These are phyloP conservation scores for Herpetomonas muscarum DNA, from an alignment of 208 protist species.

Conservation along the genomic window DNA sequence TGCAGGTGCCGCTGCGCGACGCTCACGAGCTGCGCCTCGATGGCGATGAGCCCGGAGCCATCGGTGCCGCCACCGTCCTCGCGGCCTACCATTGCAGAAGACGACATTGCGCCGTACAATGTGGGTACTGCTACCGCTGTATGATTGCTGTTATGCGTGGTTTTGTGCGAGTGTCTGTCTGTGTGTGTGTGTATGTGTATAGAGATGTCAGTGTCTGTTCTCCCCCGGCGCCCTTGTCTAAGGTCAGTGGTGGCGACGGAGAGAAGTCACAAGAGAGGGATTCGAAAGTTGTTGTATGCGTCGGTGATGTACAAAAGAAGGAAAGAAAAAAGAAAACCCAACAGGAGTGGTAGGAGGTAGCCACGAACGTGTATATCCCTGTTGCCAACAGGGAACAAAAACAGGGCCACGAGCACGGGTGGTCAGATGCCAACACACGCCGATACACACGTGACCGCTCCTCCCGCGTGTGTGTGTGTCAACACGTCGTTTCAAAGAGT, in stretches of 20 bases:
- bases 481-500: neutral
- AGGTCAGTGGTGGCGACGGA: neutral
- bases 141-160: too few relatives aligned
- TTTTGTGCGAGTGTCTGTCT: neutral
- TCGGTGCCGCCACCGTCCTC: neutral
- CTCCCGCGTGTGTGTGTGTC: too few relatives aligned
- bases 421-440: too few relatives aligned
- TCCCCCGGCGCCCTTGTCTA: too few relatives aligned
- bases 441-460: too few relatives aligned
- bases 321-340: constrained; percentile 9
- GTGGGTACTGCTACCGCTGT: too few relatives aligned
- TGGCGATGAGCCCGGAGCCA: constrained; percentile 40
- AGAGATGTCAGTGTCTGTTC: too few relatives aligned
- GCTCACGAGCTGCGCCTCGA: constrained; percentile 78
- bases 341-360: neutral
- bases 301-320: constrained; percentile 7
- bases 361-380: neutral
- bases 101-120: too few relatives aligned
- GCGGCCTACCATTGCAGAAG: too few relatives aligned
- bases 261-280: constrained; percentile 1
- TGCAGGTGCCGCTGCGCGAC: constrained; percentile 85
- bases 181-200: neutral
- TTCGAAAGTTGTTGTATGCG: neutral
- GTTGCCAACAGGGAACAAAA: too few relatives aligned
- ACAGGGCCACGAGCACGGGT: too few relatives aligned